Base-by-base conservation (phyloP, 1,284 basidiomycete species). In the Rhizoctonia solani region DNA sequence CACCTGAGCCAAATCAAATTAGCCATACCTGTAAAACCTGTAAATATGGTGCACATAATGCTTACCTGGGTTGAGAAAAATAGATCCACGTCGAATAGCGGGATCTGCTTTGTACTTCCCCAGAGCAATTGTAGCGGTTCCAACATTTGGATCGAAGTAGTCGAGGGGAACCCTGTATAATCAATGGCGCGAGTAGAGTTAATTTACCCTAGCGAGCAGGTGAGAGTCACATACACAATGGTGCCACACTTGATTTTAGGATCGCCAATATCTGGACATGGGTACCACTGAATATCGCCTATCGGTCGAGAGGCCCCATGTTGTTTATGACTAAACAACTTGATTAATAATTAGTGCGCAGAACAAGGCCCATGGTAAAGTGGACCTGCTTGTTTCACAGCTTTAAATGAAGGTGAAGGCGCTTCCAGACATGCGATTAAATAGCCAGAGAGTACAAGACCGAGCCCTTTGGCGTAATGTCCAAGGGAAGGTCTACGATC, bases 91-190 rank as follows among this genome's bases (percentile, higher is more conserved):
- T 52, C 59, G 59, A 39, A 65, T 32, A 2, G 23, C 19, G 4
- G 59, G 59, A 14, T 65, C 49, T 8, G 49, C 49, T 37, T 65
- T 65, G 37, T 53, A 65, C 29, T 65, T 65, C 19, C 46, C 59
- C 4, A 65, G 21, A 4, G 47, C 59, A n/a, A 65, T 65, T 25
- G 59, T 65, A 3, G 59, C 59, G 11, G 25, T 65, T 8, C 59
- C 59, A 14, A 49, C 59, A 6, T 4, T 49, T 4, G 59, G 16
- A 29, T 65, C 27, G 21, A 65, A 65, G 25, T 65, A 65, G 27
- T 65, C 47, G 4, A 65, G 37, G n/a, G 59, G 59, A 41, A 65
- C 59, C 14, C 59, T 65, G 25, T 42, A 14, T 34, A 34, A 34
- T 4, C 32, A 34, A 23, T 3, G 4, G 41, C 13, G 8, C 23